Percentiles rank a stretch among this genome's conserved stretches.
These are phyloP conservation scores for Cajanus cajan DNA, from an alignment of 306 rosid species.

Conservation along the genomic window DNA sequence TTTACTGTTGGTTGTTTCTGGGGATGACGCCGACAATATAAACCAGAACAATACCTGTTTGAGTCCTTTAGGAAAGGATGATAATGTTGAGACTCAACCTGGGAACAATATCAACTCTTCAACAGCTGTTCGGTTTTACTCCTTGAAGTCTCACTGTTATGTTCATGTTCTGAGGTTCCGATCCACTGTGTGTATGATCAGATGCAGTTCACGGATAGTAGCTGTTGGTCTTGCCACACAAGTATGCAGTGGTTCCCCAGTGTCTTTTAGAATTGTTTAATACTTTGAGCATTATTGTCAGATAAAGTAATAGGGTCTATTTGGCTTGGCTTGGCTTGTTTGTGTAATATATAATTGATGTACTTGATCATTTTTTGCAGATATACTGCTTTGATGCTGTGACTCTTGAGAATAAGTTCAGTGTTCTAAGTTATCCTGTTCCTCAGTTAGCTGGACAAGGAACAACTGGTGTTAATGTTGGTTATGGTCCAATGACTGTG, in stretches of 20 bases:
- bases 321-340: neutral
- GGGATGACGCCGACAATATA: slow-evolving; percentile 44
- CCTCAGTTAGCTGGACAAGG: slow-evolving; percentile 79
- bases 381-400: slow-evolving; percentile 82
- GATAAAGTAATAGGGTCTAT: neutral
- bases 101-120: slow-evolving; percentile 54
- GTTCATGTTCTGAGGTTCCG: slow-evolving; percentile 85
- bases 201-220: slow-evolving; percentile 82
- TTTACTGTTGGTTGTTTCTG: slow-evolving; percentile 75
- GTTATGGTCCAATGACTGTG: slow-evolving; percentile 94
- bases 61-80: slow-evolving; percentile 53
- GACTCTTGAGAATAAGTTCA: slow-evolving; percentile 77
- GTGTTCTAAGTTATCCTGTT: slow-evolving; percentile 83
- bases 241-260: slow-evolving; percentile 49
- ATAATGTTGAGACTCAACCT: slow-evolving; percentile 41
- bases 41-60: slow-evolving; percentile 37
- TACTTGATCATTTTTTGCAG: slow-evolving; percentile 50
- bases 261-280: slow-evolving; percentile 6
- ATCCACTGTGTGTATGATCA: slow-evolving; percentile 79
- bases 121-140: slow-evolving; percentile 82
- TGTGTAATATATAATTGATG: slow-evolving; percentile 14
- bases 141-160: slow-evolving; percentile 69
- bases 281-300: slow-evolving; percentile 9
- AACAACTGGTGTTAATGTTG: slow-evolving; percentile 66
- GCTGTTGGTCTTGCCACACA: slow-evolving; percentile 90